Percentiles rank a stretch among this genome's conserved stretches.
Conservation (phyloP, 176 grass and related monocot genomes). For the Eleusine coracana region DNA sequence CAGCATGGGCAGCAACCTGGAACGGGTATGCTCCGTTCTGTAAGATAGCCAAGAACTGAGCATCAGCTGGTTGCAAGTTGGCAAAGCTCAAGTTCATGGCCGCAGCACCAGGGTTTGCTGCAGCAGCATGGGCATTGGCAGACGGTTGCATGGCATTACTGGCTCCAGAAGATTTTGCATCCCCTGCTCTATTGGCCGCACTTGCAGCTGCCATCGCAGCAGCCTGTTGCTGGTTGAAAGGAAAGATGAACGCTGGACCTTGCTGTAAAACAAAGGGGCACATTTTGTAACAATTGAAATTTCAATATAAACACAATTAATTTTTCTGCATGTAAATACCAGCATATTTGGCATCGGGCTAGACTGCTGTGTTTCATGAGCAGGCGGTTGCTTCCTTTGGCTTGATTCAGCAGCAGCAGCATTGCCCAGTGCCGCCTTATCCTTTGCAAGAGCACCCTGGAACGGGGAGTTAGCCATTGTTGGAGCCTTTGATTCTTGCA, state of each 20-base stretch:
- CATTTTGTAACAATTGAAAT: constrained; percentile 3
- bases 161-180: constrained; percentile 54
- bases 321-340: constrained; percentile 43
- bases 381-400: constrained; percentile 74
- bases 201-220: constrained; percentile 55
- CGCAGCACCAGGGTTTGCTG: constrained; percentile 48
- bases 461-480: constrained; percentile 45
- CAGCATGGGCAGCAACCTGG: constrained; percentile 65
- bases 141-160: constrained; percentile 44
- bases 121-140: constrained; percentile 37
- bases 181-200: constrained; percentile 54
- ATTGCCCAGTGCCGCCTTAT: constrained; percentile 52
- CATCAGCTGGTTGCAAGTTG: constrained; percentile 60
- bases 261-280: constrained; percentile 50
- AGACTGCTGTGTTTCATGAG: constrained; percentile 74
- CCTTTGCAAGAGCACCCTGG: constrained; percentile 55
- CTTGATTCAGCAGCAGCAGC: constrained; percentile 52
- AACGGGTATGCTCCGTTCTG: constrained; percentile 79
- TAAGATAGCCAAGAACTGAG: constrained; percentile 81
- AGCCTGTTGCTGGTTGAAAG: constrained; percentile 82
- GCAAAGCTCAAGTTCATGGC: constrained; percentile 93
- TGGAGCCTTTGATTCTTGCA: constrained; percentile 60
- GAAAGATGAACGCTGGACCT: constrained; percentile 79
- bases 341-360: constrained; percentile 60
- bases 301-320: background rate